Percentiles rank a stretch among this genome's conserved stretches.
Evolutionary conservation across 2,329 filamentous ascomycete species (phyloP).

Genomic region (Alternaria sp.): DNA sequence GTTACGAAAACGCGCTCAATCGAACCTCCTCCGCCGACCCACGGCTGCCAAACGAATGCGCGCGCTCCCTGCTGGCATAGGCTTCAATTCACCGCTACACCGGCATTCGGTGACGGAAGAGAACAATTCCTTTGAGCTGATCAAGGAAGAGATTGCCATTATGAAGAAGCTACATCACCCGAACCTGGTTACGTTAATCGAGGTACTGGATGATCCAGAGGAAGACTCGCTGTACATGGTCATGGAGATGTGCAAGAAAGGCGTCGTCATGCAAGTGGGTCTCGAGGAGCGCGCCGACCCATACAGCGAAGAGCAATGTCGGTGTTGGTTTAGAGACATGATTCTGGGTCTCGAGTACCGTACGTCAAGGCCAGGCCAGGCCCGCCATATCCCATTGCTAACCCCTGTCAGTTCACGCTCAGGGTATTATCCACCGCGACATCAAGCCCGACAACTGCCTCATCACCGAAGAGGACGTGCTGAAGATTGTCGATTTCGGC

Average conservation of each 20-base stretch:
- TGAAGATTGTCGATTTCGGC: constrained; percentile 98
- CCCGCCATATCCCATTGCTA: constrained; percentile 21
- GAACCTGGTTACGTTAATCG: constrained; percentile 91
- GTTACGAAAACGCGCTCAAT: constrained; percentile 87
- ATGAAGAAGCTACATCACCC: constrained; percentile 98
- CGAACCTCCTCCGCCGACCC: constrained; percentile 78
- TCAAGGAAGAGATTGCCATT: constrained; percentile 95
- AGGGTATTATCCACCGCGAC: constrained; percentile 93
- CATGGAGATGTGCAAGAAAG: constrained; percentile 98
- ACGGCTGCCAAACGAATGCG: constrained; percentile 62
- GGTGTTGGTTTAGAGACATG: constrained; percentile 93
- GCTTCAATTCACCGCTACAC: constrained; percentile 70
- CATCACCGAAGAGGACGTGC: constrained; percentile 86
- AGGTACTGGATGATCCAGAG: constrained; percentile 93
- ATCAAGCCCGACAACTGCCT: constrained; percentile 98
- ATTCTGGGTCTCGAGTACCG: constrained; percentile 93
- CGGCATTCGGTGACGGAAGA: constrained; percentile 65
- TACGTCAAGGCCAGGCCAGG: constrained; percentile 56
- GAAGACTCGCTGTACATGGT: constrained; percentile 99
- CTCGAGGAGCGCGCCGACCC: constrained; percentile 83
- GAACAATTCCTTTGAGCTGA: constrained; percentile 81
- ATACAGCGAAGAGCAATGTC: constrained; percentile 81
- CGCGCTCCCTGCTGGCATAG: constrained; percentile 62
- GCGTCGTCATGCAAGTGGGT: constrained; percentile 94
- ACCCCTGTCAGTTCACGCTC: constrained; percentile 75